Conservation (phyloP, 2,329 filamentous ascomycete genomes). For the Colletotrichum godetiae region DNA sequence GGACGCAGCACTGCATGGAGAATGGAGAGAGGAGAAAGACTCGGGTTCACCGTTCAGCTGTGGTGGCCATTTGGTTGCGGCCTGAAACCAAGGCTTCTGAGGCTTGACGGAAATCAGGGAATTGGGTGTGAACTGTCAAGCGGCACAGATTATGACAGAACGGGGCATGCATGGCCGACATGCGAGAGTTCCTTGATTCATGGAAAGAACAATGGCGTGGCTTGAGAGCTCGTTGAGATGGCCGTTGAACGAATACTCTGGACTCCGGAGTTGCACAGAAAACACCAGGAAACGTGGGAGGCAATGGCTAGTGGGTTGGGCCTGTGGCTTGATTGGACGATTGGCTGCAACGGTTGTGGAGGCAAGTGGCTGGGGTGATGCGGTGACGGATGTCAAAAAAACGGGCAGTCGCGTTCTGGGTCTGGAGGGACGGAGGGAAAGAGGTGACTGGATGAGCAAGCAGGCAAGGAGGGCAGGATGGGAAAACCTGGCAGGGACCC, state of each 20-base stretch:
- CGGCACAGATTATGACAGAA: neutral
- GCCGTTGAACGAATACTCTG: neutral
- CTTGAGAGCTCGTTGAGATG: neutral
- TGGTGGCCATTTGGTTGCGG: neutral
- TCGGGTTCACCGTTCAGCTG: neutral
- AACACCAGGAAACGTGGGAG: neutral
- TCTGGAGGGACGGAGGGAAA: neutral
- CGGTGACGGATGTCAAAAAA: neutral
- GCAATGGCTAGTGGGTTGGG: slow-evolving; percentile 5
- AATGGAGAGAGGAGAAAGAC: neutral
- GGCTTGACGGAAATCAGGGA: neutral
- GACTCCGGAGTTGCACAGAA: neutral
- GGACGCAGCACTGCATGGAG: neutral
- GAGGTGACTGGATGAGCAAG: neutral
- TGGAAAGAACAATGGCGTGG: slow-evolving; percentile 5
- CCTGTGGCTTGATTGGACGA: neutral
- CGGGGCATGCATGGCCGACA: neutral
- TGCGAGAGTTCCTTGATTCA: neutral
- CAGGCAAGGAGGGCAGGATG: too few relatives aligned
- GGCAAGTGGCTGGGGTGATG: slow-evolving; percentile 16
- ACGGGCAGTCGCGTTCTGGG: neutral
- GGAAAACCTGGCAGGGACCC: slow-evolving; percentile 15
- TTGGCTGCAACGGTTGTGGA: neutral
- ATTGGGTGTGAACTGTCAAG: neutral
- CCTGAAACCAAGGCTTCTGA: slow-evolving; percentile 13